Conservation (phyloP, 192 early-diverging fungal genomes). For the Backusella tuberculispora region DNA sequence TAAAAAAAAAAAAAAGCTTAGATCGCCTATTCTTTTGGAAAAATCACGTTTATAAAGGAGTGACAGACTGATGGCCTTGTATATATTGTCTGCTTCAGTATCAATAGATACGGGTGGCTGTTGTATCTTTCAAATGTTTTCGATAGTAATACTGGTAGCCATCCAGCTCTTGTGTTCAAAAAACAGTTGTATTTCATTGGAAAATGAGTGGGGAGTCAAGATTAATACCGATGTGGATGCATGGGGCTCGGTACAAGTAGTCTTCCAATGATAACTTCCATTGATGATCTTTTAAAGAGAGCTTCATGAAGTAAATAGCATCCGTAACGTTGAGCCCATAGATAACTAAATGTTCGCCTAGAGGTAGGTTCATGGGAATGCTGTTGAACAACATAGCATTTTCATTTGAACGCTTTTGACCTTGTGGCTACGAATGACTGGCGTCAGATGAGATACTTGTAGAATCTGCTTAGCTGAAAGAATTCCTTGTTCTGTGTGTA, state of each 20-base stretch:
- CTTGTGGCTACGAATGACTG: constrained; percentile 7
- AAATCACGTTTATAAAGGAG: no score
- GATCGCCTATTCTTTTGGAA: no score
- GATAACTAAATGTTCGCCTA: neutral
- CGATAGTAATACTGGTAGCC: constrained; percentile 14
- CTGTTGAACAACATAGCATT: constrained; percentile 8
- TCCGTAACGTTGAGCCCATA: constrained; percentile 3
- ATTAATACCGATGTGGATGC: constrained; percentile 6
- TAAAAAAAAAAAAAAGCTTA: no score
- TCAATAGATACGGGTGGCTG: constrained; percentile 10
- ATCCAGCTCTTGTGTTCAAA: constrained; percentile 4
- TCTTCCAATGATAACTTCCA: constrained; percentile 14
- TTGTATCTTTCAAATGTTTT: constrained; percentile 15
- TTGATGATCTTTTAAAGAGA: constrained; percentile 11
- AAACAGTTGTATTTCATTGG: neutral
- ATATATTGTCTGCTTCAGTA: no score
- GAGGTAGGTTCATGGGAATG: constrained; percentile 14
- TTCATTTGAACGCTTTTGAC: constrained; percentile 7
- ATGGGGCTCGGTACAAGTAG: constrained; percentile 9
- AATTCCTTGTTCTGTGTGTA: no score
- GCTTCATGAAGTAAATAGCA: constrained; percentile 10
- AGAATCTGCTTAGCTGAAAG: no score
- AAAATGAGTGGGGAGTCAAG: neutral
- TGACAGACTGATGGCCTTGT: no score
- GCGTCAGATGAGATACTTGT: neutral